Evolutionary conservation across 192 early-diverging fungal genomes (phyloP).

Genomic region (Coemansia sp.): DNA sequence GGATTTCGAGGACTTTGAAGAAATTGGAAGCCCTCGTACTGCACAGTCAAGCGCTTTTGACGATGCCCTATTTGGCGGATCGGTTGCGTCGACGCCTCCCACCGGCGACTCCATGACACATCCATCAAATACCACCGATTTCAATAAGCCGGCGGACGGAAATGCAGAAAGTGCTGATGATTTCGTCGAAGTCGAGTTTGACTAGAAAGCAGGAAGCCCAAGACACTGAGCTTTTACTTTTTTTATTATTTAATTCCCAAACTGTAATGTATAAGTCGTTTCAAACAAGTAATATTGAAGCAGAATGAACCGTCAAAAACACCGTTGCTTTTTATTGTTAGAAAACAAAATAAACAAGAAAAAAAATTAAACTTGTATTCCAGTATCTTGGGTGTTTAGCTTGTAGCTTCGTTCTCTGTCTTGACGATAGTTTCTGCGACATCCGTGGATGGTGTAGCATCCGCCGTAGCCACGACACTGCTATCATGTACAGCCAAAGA

Average conservation of each 20-base stretch:
- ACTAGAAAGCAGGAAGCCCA: conserved; percentile 4
- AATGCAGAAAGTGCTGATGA: conserved; percentile 19
- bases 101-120: conserved; percentile 9
- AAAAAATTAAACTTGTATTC: too few species aligned
- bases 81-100: conserved; percentile 19
- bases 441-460: not conserved
- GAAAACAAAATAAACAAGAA: too few species aligned
- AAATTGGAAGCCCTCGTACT: conserved; percentile 25
- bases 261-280: too few species aligned
- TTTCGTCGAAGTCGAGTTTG: conserved; percentile 47
- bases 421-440: not conserved
- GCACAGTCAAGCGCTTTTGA: conserved; percentile 14
- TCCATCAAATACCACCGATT: not conserved
- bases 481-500: conserved; percentile 38
- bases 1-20: conserved; percentile 50
- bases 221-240: not conserved
- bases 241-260: not conserved
- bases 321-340: too few species aligned
- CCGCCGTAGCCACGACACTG: not conserved
- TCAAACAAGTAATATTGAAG: too few species aligned
- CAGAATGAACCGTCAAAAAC: too few species aligned
- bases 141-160: too few species aligned
- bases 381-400: too few species aligned
- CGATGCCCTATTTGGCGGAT: conserved; percentile 34
- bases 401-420: not conserved